These are phyloP conservation scores for Fimicolochytrium jonesii DNA, from an alignment of 192 early-diverging fungal species.

Conservation along the genomic window DNA sequence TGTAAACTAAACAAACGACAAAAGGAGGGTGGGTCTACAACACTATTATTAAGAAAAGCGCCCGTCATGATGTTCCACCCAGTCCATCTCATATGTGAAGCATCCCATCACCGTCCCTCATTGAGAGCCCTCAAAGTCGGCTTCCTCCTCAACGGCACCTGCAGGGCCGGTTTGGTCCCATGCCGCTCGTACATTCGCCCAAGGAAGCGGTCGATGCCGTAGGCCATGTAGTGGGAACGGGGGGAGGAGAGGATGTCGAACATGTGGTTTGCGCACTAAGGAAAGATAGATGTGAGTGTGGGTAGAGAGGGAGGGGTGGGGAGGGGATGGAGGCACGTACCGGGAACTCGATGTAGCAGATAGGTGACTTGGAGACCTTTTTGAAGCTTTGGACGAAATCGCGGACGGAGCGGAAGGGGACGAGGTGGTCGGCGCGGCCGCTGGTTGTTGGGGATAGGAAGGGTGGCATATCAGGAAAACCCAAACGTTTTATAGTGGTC, in stretches of 20 bases:
- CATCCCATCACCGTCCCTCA: too few species aligned
- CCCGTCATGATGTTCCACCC: too few species aligned
- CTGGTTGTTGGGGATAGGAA: constrained; percentile 3
- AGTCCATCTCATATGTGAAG: too few species aligned
- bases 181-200: constrained; percentile 20
- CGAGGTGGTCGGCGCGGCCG: constrained; percentile 33
- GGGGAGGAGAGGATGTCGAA: constrained; percentile 30
- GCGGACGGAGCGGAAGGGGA: constrained; percentile 24
- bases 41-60: too few species aligned
- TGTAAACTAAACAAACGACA: too few species aligned
- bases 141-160: too few species aligned
- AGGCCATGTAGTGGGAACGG: constrained; percentile 29
- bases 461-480: too few species aligned
- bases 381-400: constrained; percentile 30
- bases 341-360: constrained; percentile 33
- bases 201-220: constrained; percentile 35
- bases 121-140: too few species aligned
- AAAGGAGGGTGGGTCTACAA: too few species aligned
- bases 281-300: too few species aligned
- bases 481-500: too few species aligned
- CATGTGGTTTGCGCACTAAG: constrained; percentile 31
- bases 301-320: too few species aligned
- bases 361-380: constrained; percentile 22
- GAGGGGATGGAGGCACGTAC: constrained; percentile 18
- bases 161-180: not conserved